phyloP scores from a whole-genome alignment of 2,329 filamentous ascomycete species.

The Arachnomyces sp. region DNA sequence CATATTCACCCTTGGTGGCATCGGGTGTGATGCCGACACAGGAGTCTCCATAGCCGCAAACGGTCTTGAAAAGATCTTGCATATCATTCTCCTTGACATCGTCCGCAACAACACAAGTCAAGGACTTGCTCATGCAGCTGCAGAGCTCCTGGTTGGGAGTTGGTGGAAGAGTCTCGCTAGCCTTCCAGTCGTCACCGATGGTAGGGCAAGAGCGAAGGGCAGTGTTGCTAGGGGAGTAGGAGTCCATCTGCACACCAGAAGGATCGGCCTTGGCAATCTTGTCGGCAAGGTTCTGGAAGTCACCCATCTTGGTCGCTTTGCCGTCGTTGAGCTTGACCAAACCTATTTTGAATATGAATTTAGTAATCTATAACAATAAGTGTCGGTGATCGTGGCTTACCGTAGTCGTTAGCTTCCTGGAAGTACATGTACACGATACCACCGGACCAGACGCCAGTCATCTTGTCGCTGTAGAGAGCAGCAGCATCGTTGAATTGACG shows the following conservation, averaged over 20 bases:
- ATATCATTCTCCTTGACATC: slow-evolving; percentile 53
- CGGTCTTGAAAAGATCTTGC: slow-evolving; percentile 56
- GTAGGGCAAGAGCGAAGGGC: slow-evolving; percentile 63
- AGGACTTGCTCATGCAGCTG: slow-evolving; percentile 70
- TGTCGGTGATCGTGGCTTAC: slow-evolving; percentile 38
- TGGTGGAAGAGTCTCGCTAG: slow-evolving; percentile 64
- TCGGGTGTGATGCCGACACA: slow-evolving; percentile 35
- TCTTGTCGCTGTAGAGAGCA: slow-evolving; percentile 69
- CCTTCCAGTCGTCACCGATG: slow-evolving; percentile 59
- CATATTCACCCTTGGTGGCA: slow-evolving; percentile 35
- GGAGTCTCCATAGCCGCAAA: slow-evolving; percentile 33
- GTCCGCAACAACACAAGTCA: slow-evolving; percentile 61
- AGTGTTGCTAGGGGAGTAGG: slow-evolving; percentile 69
- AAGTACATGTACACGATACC: slow-evolving; percentile 99
- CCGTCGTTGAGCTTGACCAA: slow-evolving; percentile 55
- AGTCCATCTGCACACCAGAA: slow-evolving; percentile 54
- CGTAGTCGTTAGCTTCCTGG: slow-evolving; percentile 84
- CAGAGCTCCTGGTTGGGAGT: slow-evolving; percentile 72
- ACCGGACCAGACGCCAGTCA: slow-evolving; percentile 84
- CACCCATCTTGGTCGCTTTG: slow-evolving; percentile 58
- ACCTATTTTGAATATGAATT: slow-evolving; percentile 19
- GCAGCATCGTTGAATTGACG: slow-evolving; percentile 80
- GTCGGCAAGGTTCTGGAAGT: slow-evolving; percentile 66
- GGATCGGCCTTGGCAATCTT: slow-evolving; percentile 63
- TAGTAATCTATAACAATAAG: slow-evolving; percentile 5